Percentiles rank a stretch among this genome's conserved stretches.
Evolutionary conservation across 1,284 basidiomycete species (phyloP).

Genomic region (Violaceomyces palustris): DNA sequence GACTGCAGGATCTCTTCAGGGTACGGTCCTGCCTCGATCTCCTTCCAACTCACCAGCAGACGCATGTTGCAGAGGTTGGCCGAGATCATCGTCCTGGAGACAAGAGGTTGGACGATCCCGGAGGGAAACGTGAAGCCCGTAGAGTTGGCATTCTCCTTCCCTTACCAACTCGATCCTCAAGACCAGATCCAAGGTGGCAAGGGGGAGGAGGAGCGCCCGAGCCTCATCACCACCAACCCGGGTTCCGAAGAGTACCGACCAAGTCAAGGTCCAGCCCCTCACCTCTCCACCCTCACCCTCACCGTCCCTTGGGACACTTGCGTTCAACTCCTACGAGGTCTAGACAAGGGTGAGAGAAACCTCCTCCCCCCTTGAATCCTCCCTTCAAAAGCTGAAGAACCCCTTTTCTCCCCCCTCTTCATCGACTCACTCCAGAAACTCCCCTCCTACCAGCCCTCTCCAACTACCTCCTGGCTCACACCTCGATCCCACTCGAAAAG

Average conservation of each 20-base stretch:
- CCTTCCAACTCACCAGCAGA: slow-evolving; percentile 8
- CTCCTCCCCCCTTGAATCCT: too few species aligned
- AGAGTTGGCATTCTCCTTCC: slow-evolving; percentile 19
- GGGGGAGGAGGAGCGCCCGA: too few species aligned
- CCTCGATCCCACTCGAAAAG: slow-evolving; percentile 22
- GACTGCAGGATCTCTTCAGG: slow-evolving; percentile 22
- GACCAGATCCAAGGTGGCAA: too few species aligned
- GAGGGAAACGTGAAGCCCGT: slow-evolving; percentile 16
- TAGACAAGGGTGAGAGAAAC: slow-evolving; percentile 7
- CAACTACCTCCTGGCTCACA: slow-evolving; percentile 21
- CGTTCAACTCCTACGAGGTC: slow-evolving; percentile 15
- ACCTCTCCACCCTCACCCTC: slow-evolving; percentile 13
- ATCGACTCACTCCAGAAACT: too few species aligned
- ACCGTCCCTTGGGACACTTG: slow-evolving; percentile 33
- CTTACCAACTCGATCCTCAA: too few species aligned
- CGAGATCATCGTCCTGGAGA: slow-evolving; percentile 21
- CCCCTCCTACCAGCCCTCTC: slow-evolving; percentile 24
- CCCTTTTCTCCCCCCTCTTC: too few species aligned
- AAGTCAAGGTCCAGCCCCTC: slow-evolving; percentile 28
- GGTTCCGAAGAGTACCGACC: too few species aligned
- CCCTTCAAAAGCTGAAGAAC: too few species aligned
- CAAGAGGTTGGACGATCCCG: slow-evolving; percentile 6
- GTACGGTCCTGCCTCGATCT: slow-evolving; percentile 11
- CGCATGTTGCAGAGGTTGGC: slow-evolving; percentile 17
- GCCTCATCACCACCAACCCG: too few species aligned